Evolutionary conservation across 257 asterid species (phyloP).

Genomic region (Solanum chiquidenum): DNA sequence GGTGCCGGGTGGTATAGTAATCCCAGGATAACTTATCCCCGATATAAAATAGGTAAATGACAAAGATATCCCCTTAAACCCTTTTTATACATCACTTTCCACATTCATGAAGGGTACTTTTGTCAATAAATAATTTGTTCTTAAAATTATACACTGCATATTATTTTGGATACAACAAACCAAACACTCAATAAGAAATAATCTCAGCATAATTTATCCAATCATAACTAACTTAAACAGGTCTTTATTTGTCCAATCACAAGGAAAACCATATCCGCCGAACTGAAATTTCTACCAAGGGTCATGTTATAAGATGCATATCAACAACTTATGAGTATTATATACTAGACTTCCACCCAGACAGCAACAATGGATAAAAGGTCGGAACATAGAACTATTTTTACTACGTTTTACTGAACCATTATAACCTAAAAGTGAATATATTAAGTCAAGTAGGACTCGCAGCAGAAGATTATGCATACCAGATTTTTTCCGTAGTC

Average conservation of each 20-base stretch:
- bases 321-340: not conserved
- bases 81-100: too few relatives aligned
- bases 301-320: not conserved
- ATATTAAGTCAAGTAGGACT: not conserved
- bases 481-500: slow-evolving; percentile 97
- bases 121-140: too few relatives aligned
- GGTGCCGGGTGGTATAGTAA: too few relatives aligned
- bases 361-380: not conserved
- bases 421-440: not conserved
- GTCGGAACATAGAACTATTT: not conserved
- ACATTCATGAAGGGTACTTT: too few relatives aligned
- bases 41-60: too few relatives aligned
- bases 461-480: slow-evolving; percentile 3
- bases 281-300: not conserved
- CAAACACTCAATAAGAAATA: too few relatives aligned
- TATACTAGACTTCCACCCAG: not conserved
- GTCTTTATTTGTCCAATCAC: not conserved
- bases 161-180: too few relatives aligned
- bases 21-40: too few relatives aligned
- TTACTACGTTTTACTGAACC: not conserved
- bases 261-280: not conserved
- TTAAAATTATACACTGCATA: too few relatives aligned
- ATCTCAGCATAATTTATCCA: not conserved
- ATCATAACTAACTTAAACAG: not conserved
- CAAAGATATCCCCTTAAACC: too few relatives aligned